Evolutionary conservation across 257 asterid genomes (phyloP).

Genomic region (Nicotiana knightiana): DNA sequence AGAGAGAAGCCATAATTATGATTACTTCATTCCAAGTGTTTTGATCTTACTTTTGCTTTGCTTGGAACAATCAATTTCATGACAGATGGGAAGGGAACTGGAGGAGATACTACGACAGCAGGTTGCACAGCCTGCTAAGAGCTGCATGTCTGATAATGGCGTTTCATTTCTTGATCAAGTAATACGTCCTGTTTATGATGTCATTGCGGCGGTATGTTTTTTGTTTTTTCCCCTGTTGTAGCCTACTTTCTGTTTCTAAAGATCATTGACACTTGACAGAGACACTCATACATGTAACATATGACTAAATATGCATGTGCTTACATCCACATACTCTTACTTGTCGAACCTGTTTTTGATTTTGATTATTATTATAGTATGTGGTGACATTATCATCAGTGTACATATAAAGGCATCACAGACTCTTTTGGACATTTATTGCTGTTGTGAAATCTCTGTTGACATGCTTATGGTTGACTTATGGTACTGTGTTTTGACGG

Average conservation of each 20-base stretch:
- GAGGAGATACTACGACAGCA: constrained; percentile 62
- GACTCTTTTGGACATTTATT: neutral
- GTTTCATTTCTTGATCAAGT: constrained; percentile 92
- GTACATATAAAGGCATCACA: neutral
- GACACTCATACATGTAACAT: neutral
- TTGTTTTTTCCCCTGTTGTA: neutral
- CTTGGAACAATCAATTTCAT: constrained; percentile 18
- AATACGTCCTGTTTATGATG: constrained; percentile 75
- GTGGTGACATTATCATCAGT: neutral
- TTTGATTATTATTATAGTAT: neutral
- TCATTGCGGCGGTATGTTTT: constrained; percentile 77
- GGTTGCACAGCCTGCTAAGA: constrained; percentile 76
- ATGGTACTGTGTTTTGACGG: neutral
- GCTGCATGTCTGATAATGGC: constrained; percentile 69
- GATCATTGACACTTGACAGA: neutral
- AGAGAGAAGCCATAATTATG: neutral
- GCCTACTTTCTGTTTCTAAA: neutral
- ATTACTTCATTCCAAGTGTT: neutral
- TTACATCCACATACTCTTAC: neutral
- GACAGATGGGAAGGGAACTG: constrained; percentile 94
- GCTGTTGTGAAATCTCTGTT: neutral
- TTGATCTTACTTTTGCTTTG: constrained; percentile 11
- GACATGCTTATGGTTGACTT: neutral
- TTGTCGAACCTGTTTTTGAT: neutral
- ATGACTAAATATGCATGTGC: neutral